Evolutionary conservation across 306 rosid genomes (phyloP), one percentile per base, ranked within the genome.

Genomic region (Rosa chinensis): DNA sequence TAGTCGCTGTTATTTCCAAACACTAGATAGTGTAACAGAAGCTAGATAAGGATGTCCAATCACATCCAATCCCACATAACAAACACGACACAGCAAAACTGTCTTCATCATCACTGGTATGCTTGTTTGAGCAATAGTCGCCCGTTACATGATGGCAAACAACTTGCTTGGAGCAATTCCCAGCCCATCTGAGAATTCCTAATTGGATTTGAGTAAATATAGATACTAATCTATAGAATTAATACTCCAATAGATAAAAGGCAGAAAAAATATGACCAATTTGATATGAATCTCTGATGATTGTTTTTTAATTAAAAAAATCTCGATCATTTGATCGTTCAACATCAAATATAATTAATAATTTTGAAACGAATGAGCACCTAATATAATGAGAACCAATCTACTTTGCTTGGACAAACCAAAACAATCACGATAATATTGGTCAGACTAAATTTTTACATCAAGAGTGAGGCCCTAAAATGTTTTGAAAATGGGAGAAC

Each of bases 371-470:
- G 42, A 18, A 63, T n/a, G 32, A 21, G 13, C 25, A 58, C 5
- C 63, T 8, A 25, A 61, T 37, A 35, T 66, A 14, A 66, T 17
- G 25, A 39, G 39, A 66, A 66, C 13, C 23, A 66, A 37, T 66
- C 71, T 66, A 66, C 71, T 62, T 47, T 45, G 79, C 44, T 28
- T 4, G 50, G 73, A 68, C 50, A 68, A n/a, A 18, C 73, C 45
- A 42, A 75, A 62, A 61, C 32, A 43, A n/a, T 48, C 7, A 2
- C 72, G 0, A 59, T 32, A 35, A 66, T 68, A 75, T 75, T 18
- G 52, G 48, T 62, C 72, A 61, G 37, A 17, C 72, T 76, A 59
- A 76, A 68, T 62, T 62, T 72, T 79, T 73, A 61, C 62, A 71
- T 71, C 35, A 59, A 10, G 17, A 61, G 32, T 75, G 70, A 25